A percentile compares a stretch with the other conserved stretches of the same genome.
These are phyloP conservation scores for Conticribra guillardii DNA, from an alignment of 108 stramenopile species.

Conservation along the genomic window DNA sequence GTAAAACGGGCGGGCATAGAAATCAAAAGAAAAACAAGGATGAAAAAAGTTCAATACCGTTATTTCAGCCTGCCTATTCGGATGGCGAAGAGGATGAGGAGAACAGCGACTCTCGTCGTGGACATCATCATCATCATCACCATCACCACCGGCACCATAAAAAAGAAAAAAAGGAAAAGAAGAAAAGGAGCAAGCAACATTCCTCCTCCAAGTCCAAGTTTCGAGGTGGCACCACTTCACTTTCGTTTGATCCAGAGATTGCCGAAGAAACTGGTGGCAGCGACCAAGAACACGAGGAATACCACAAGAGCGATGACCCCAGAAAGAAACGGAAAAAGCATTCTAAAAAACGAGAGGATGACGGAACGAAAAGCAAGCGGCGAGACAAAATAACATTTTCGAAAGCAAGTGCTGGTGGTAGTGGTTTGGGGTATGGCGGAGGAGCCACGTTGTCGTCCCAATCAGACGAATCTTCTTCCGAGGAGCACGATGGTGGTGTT, in stretches of 20 bases:
- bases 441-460: neutral
- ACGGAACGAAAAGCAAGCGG: neutral
- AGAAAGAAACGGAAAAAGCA: constrained; percentile 45
- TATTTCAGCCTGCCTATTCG: too few relatives aligned
- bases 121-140: neutral
- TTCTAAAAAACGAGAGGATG: constrained; percentile 15
- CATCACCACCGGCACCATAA: neutral
- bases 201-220: neutral
- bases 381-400: neutral
- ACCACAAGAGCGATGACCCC: neutral
- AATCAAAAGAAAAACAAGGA: too few relatives aligned
- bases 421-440: constrained; percentile 34
- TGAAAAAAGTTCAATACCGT: too few relatives aligned
- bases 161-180: constrained; percentile 22
- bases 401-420: constrained; percentile 17
- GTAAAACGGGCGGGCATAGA: too few relatives aligned
- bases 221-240: constrained; percentile 1
- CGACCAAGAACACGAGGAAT: constrained; percentile 1
- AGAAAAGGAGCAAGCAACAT: constrained; percentile 21
- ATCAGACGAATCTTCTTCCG: constrained; percentile 30
- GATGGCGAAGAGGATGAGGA: too few relatives aligned
- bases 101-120: constrained; percentile 5
- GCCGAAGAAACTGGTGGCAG: constrained; percentile 15
- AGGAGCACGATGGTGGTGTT: constrained; percentile 3
- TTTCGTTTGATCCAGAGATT: constrained; percentile 51